Evolutionary conservation across 2,329 filamentous ascomycete species (phyloP).

Genomic region (Pestalotiopsis sp.): DNA sequence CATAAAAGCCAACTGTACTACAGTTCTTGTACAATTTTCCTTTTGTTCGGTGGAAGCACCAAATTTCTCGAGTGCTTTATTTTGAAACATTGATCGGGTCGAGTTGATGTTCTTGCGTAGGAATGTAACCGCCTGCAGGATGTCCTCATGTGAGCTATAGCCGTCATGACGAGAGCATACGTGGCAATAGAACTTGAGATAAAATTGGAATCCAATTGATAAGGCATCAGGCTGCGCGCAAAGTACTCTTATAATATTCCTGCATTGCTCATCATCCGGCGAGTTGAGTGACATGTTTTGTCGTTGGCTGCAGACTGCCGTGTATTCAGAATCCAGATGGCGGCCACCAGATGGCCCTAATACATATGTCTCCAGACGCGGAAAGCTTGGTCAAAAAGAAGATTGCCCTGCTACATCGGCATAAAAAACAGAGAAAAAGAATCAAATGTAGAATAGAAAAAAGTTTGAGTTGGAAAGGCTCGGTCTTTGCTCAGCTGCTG

Average conservation of each 20-base stretch:
- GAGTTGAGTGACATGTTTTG: background rate
- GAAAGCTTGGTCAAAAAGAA: too few relatives aligned
- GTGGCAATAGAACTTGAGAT: background rate
- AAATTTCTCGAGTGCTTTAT: accelerated
- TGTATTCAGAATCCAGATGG: too few relatives aligned
- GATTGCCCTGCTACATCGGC: accelerated
- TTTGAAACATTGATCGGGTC: background rate
- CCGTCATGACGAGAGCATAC: background rate
- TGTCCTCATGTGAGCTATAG: background rate
- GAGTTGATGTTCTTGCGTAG: background rate
- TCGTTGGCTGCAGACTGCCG: too few relatives aligned
- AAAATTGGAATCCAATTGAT: accelerated
- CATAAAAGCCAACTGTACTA: background rate
- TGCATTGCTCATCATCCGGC: background rate
- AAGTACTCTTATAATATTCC: background rate
- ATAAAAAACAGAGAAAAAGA: too few relatives aligned
- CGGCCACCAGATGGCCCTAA: too few relatives aligned
- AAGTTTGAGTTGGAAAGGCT: background rate
- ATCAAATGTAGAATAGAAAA: too few relatives aligned
- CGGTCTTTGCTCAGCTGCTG: too few relatives aligned
- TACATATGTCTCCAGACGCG: too few relatives aligned
- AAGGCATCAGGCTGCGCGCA: too few relatives aligned
- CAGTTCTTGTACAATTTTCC: background rate
- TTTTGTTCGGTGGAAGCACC: background rate
- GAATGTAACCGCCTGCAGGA: background rate